Base-by-base conservation (phyloP, 2,329 filamentous ascomycete genomes). In the Fusarium agapanthi region DNA sequence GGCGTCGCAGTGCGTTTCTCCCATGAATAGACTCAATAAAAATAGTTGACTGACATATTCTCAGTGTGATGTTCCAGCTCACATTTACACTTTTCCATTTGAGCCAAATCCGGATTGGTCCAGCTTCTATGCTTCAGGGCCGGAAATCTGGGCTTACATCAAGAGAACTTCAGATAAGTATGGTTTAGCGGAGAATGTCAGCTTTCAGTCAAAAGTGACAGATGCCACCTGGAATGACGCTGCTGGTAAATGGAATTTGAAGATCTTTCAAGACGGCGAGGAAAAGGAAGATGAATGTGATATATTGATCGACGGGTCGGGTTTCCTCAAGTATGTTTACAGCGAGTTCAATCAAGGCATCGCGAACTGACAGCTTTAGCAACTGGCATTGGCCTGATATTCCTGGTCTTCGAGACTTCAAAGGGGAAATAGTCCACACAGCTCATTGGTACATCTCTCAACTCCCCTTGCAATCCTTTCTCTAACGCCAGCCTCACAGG, bases 371-470 rank as follows among this genome's bases (percentile, higher is more conserved):
- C 22, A 3, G 9, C 7, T 3, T 59, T 10, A 67, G 63, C 10
- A 71, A 65, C 18, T 71, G 70, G 67, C 37, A 48, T 15, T 86
- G 85, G 82, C 88, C 88, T 2, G 79, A 83, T 18, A 86, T 89
- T 40, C 79, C 83, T 0, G 88, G 87, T 0, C 68, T 89, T 1
- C 62, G 83, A 13, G 77, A 80, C 20, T 90, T 88, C 77, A 80
- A 84, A 61, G 88, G 88, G 15, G 74, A 79, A 15, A 76, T 87
- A 5, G 80, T 88, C 41, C 88, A 90, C 75, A 87, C 84, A 2
- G 87, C 16, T 75, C n/a, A 45, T 3, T 73, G 67, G 67, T 53
- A 32, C 12, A 3, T 41, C 16, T 24, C 14, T 26, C 20, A 16
- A 11, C 16, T 12, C 14, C 16, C 13, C 5, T 55, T 15, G 3